Evolutionary conservation across 768 basidiomycete genomes (phyloP).

Genomic region (Erythrobasidium yunnanense): DNA sequence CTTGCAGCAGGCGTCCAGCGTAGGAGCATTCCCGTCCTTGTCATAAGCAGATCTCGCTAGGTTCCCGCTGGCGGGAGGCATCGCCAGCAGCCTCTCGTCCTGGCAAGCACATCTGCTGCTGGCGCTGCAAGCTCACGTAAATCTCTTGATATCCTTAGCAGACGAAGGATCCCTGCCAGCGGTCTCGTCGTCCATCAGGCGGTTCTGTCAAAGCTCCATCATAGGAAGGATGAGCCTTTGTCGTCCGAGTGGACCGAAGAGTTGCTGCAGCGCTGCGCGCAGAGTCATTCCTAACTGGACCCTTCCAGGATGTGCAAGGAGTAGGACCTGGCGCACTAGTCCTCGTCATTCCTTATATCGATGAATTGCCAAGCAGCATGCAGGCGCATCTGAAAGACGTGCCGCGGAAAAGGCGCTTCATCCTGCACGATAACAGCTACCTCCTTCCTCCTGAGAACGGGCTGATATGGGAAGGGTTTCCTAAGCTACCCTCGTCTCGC

Average conservation of each 20-base stretch:
- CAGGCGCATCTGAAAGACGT: background rate
- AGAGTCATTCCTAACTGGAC: background rate
- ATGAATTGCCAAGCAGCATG: background rate
- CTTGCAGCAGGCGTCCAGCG: too few species aligned
- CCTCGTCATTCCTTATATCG: background rate
- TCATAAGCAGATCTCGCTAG: too few species aligned
- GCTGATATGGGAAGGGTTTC: too few species aligned
- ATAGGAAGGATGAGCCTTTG: background rate
- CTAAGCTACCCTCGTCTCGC: too few species aligned
- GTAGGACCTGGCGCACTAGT: background rate
- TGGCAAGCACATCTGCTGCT: background rate
- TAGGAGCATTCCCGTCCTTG: too few species aligned
- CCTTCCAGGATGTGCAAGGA: background rate
- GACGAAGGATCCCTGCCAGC: background rate
- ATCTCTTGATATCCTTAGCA: background rate
- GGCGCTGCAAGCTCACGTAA: background rate
- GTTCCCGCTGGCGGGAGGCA: too few species aligned
- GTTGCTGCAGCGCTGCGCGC: background rate
- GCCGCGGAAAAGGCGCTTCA: background rate
- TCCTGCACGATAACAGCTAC: background rate
- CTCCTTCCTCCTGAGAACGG: background rate
- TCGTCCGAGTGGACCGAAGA: background rate
- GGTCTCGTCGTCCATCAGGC: background rate
- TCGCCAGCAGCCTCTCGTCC: too few species aligned
- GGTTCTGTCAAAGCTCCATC: background rate